A percentile compares a stretch with the other conserved stretches of the same genome.
These are phyloP conservation scores for Yarrowia phangngaensis DNA, from an alignment of 805 yeast species.

Conservation along the genomic window DNA sequence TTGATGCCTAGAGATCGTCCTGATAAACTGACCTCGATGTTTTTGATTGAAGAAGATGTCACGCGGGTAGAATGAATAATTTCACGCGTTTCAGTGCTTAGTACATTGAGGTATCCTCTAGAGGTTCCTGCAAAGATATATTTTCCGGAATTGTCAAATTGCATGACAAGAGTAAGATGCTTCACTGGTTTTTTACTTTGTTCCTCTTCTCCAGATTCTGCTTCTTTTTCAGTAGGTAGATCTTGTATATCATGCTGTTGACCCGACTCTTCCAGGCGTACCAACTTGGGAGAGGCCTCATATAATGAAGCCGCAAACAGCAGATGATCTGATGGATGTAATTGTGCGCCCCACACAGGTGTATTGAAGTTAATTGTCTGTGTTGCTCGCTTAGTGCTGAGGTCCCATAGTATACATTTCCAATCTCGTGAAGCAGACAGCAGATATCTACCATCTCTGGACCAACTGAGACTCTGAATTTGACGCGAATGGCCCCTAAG, in stretches of 20 bases:
- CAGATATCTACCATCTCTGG: constrained; percentile 62
- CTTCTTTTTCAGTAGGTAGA: constrained; percentile 22
- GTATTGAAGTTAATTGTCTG: constrained; percentile 55
- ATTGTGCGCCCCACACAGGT: constrained; percentile 66
- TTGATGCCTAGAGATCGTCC: constrained; percentile 38
- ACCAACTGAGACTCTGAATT: constrained; percentile 71
- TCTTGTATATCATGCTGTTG: constrained; percentile 24
- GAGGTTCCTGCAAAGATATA: constrained; percentile 71
- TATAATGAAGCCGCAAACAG: constrained; percentile 58
- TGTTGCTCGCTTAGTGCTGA: constrained; percentile 44
- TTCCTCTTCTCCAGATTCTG: background rate
- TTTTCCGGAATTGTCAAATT: constrained; percentile 52
- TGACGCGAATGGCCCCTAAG: constrained; percentile 66
- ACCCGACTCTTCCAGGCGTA: constrained; percentile 39
- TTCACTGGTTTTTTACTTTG: constrained; percentile 30
- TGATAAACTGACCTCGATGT: constrained; percentile 70
- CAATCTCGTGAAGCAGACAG: constrained; percentile 77
- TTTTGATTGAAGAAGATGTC: constrained; percentile 69
- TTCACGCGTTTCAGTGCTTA: constrained; percentile 32
- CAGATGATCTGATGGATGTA: constrained; percentile 49
- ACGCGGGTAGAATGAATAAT: constrained; percentile 52
- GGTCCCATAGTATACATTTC: constrained; percentile 78
- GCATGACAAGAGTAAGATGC: constrained; percentile 49
- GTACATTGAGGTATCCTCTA: constrained; percentile 68
- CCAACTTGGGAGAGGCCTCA: constrained; percentile 58